Evolutionary conservation across 2,329 filamentous ascomycete genomes (phyloP).

Genomic region (Phaeosphaeria sp.): DNA sequence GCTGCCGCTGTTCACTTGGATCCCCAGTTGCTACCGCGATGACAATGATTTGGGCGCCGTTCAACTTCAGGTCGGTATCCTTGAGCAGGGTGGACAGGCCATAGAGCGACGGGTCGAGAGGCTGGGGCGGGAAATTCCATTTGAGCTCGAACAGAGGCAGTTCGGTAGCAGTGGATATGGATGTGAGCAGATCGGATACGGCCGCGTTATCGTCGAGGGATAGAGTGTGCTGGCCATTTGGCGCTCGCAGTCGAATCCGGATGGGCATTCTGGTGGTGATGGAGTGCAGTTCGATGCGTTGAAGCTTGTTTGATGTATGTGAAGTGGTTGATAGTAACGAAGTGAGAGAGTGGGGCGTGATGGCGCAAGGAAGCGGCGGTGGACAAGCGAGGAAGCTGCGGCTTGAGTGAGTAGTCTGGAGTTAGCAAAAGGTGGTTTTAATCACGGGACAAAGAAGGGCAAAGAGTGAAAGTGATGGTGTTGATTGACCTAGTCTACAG

Average conservation of each 20-base stretch:
- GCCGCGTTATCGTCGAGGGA: slow-evolving; percentile 72
- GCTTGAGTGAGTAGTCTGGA: not conserved
- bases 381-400: slow-evolving; percentile 5
- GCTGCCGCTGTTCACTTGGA: slow-evolving; percentile 28
- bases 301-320: not conserved
- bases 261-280: slow-evolving; percentile 56
- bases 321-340: slow-evolving; percentile 26
- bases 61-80: slow-evolving; percentile 66
- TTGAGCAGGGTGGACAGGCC: slow-evolving; percentile 58
- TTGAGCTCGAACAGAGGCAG: slow-evolving; percentile 76
- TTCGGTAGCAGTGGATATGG: slow-evolving; percentile 69
- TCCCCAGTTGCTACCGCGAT: slow-evolving; percentile 53
- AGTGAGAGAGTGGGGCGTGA: slow-evolving; percentile 4
- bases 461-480: not conserved
- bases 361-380: slow-evolving; percentile 3
- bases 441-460: not conserved
- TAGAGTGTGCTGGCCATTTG: slow-evolving; percentile 73
- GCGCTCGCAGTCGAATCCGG: slow-evolving; percentile 77
- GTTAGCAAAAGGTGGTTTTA: not conserved
- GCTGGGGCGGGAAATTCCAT: slow-evolving; percentile 81
- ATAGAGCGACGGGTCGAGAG: slow-evolving; percentile 66
- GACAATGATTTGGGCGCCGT: slow-evolving; percentile 74
- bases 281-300: not conserved
- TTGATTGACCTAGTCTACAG: slow-evolving; percentile 4
- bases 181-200: slow-evolving; percentile 65